phyloP scores from a whole-genome alignment of 495 filamentous ascomycete genomes.

The Penicillium flavigenum region DNA sequence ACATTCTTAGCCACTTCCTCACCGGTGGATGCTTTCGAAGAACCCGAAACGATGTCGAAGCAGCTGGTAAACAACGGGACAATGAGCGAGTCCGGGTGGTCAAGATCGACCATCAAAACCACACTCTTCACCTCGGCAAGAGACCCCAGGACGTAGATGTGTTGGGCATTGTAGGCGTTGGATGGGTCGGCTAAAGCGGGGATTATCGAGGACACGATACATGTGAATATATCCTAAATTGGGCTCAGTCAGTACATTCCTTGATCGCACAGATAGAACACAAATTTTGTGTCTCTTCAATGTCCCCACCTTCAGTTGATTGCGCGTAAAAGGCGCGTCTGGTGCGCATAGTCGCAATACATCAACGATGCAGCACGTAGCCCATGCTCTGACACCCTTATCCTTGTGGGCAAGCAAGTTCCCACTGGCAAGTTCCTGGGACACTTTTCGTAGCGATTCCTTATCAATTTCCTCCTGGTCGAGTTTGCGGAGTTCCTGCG shows the following conservation, averaged over 20 bases:
- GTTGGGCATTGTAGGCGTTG: conserved; percentile 87
- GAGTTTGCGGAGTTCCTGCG: conserved; percentile 77
- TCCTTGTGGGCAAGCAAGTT: conserved; percentile 89
- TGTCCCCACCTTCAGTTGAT: conserved; percentile 80
- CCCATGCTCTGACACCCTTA: conserved; percentile 84
- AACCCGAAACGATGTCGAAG: conserved; percentile 89
- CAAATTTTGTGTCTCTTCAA: conserved; percentile 4
- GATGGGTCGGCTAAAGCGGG: conserved; percentile 84
- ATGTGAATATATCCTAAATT: conserved; percentile 83
- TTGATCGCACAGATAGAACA: background rate
- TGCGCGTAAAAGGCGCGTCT: conserved; percentile 87
- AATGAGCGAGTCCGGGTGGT: conserved; percentile 71
- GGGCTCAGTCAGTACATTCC: background rate
- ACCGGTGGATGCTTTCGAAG: conserved; percentile 67
- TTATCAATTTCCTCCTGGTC: conserved; percentile 86
- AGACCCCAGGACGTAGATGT: conserved; percentile 84
- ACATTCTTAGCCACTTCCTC: conserved; percentile 86
- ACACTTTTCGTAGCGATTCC: conserved; percentile 75
- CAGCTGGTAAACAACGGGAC: conserved; percentile 78
- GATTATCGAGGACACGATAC: conserved; percentile 78
- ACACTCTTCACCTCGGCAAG: conserved; percentile 93
- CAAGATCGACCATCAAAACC: conserved; percentile 87
- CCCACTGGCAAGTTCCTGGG: conserved; percentile 81
- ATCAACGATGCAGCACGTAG: conserved; percentile 87
- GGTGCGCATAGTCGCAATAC: conserved; percentile 92